Evolutionary conservation across 176 grass and related monocot genomes (phyloP), one percentile per base, ranked within the genome.

Genomic region (Oryza rufipogon): DNA sequence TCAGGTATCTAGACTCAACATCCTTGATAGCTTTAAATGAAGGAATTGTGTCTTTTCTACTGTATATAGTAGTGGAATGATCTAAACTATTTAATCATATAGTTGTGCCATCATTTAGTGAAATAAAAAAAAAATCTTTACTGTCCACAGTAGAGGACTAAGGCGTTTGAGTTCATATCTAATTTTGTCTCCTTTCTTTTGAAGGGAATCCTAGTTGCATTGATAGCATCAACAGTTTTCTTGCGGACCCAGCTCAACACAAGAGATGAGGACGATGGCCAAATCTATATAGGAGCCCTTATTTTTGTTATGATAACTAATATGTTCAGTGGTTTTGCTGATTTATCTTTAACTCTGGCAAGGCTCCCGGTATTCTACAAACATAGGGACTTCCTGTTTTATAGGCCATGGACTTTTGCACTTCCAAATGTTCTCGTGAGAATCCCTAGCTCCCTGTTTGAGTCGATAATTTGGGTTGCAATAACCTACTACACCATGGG

Each of bases 321-420:
- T 85, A 85, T 89, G 89, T 98, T 98, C 84, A 98, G 93, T 83
- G 96, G 96, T 12, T 88, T 98, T 81, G 87, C 96, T 52, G 96
- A 98, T 83, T 81, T 92, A 51, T 42, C 89, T 38, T 79, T 98
- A 6, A 84, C 90, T 74, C 82, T 95, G 16, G 84, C 78, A 49
- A 87, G 96, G 70, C 87, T 98, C 32, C 96, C 91, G 51, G 93
- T 95, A 78, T 90, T 98, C 83, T 98, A 94, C 86, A 98, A 85
- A 80, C 96, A 98, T 51, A 88, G 96, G 78, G 93, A 98, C 72
- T 92, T 89, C 74, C 86, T 94, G 51, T 98, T 98, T 81, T 92
- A 94, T 85, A 83, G 49, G 60, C 89, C 96, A 66, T 98, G 96
- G 93, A 70, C 76, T 68, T 89, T 95, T 77, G 84, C 87, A 79